Base-by-base conservation (phyloP, 768 basidiomycete species). In the Leccinum incarnatum region DNA sequence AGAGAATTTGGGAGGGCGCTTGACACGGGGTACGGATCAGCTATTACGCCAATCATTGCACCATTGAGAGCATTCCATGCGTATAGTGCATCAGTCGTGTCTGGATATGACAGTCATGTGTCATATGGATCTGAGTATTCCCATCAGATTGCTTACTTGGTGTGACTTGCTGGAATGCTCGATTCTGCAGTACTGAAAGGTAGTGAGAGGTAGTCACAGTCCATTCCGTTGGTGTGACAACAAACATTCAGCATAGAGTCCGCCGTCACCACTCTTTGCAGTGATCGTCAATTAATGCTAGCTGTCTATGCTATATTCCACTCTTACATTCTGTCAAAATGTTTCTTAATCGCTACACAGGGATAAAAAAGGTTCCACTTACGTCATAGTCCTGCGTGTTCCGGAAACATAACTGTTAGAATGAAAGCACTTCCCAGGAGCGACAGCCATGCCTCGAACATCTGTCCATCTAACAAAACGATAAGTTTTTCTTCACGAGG, bases 161-260 rank as follows among this genome's bases (percentile, higher is more conserved):
- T 2, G 78, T 77, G 23, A 86, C 83, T 57, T 82, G 77, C 59
- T 88, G 86, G 68, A 87, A 85, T 1, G 86, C 86, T 14, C 86
- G 76, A 64, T 88, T 88, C 69, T 83, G 85, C 1, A 87, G 74
- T 17, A 86, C 84, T 85, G 59, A 7, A 46, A 15, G 17, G 23
- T 2, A 7, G 49, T 52, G 14, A 55, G 40, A 40, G 32, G 27
- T 29, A 27, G 21, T 23, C 9, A 42, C n/a, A 42, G 54, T 37
- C 17, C 10, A 47, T 11, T 7, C 5, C 8, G 10, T 7, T 11
- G 8, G 7, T 53, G 17, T 23, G 14, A 19, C 3, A 50, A 53
- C 79, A 54, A 55, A 83, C 84, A 63, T 69, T 86, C 85, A 2
- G 78, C 85, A 56, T 87, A 86, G 14, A 87, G 67, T 2, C 86